These are phyloP conservation scores for Boeremia lycopersici DNA, from an alignment of 2,329 filamentous ascomycete species.

Conservation along the genomic window DNA sequence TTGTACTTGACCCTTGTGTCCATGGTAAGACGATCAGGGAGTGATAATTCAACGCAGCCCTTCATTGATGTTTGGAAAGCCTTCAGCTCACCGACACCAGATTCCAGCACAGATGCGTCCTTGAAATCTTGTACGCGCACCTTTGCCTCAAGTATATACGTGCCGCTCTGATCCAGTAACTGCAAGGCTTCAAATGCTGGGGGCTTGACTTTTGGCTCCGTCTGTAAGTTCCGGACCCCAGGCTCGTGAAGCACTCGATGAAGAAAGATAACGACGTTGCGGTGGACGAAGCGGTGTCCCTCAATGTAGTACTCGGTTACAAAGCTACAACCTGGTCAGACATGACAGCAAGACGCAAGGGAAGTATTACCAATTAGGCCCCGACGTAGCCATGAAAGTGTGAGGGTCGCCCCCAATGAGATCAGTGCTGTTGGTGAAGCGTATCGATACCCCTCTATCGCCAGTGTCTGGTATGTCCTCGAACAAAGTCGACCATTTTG, in stretches of 20 bases:
- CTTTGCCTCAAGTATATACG: slow-evolving; percentile 63
- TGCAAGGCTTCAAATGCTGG: slow-evolving; percentile 54
- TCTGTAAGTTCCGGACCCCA: slow-evolving; percentile 42
- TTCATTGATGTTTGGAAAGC: slow-evolving; percentile 61
- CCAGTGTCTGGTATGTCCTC: slow-evolving; percentile 55
- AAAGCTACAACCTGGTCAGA: slow-evolving; percentile 52
- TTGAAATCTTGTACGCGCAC: slow-evolving; percentile 62
- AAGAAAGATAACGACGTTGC: slow-evolving; percentile 63
- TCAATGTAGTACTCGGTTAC: slow-evolving; percentile 62
- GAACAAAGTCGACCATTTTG: slow-evolving; percentile 49
- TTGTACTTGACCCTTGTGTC: slow-evolving; percentile 64
- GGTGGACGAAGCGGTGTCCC: slow-evolving; percentile 63
- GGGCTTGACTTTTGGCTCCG: slow-evolving; percentile 43
- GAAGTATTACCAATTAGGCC: slow-evolving; percentile 55
- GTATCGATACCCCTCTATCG: slow-evolving; percentile 59
- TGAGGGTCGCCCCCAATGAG: slow-evolving; percentile 58
- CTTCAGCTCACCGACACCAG: slow-evolving; percentile 61
- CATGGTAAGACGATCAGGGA: slow-evolving; percentile 63
- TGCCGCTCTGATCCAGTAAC: slow-evolving; percentile 61
- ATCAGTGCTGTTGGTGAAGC: slow-evolving; percentile 57
- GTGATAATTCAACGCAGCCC: slow-evolving; percentile 61
- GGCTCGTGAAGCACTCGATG: slow-evolving; percentile 60
- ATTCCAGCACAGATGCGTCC: slow-evolving; percentile 60
- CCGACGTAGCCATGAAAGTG: slow-evolving; percentile 57
- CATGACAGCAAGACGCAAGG: slow-evolving; percentile 12